Evolutionary conservation across 1,139 yeast genomes (phyloP), one percentile per base, ranked within the genome.

Genomic region (Blastobotrys raffinosifermentans): DNA sequence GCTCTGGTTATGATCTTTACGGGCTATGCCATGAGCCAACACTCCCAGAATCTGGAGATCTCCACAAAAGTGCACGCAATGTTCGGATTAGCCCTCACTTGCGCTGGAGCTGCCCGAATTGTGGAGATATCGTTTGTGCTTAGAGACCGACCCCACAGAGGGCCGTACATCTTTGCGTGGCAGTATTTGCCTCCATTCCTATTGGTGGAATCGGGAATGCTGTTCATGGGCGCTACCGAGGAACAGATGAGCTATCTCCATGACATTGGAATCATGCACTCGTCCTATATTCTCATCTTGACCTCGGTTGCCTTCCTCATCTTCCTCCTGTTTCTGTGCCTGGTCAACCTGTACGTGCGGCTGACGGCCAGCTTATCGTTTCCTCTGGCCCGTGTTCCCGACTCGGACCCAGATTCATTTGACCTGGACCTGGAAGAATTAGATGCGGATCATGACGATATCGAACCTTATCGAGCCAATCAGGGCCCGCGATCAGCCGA

Each of bases 21-120:
- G 0, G 97, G 96, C 1, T 89, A 86, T 73, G 83, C 96, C 26
- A 89, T 89, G 97, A 73, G 89, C 34, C 81, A 85, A 50, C 97
- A 89, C 61, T 71, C 75, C 2, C 97, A 89, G 61, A 73, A 75
- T 42, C 64, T 84, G 50, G 69, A 59, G 43, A 75, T 87, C 18
- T 81, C 94, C 30, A 86, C 96, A 3, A 80, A 83, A 58, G 89
- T 89, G 26, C 97, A 89, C 57, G 76, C 77, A 11, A 72, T 87
- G 64, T 89, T 89, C 62, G 97, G 97, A 0, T 58, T 78, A 41
- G 80, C 80, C 8, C 69, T 89, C 39, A 84, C 85, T 78, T 59
- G 70, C 2, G 94, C 93, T 13, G 96, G 96, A 0, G 57, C 75
- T 10, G 59, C 74, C 7, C 67, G 97, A 44, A 77, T 87, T 33